phyloP scores from a whole-genome alignment of 257 asterid species.

The Verbena officinalis region DNA sequence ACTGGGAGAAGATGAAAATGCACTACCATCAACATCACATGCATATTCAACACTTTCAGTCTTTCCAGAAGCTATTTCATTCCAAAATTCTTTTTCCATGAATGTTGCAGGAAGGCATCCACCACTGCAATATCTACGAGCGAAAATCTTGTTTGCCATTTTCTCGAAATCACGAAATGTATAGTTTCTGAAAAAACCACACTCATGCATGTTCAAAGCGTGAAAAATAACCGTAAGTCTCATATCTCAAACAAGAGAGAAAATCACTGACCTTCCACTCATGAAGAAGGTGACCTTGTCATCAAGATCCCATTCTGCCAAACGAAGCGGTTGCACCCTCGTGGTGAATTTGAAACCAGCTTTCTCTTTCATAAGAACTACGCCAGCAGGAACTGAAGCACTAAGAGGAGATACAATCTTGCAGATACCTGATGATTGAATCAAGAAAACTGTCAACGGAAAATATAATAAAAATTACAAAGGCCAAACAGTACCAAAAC shows the following conservation, averaged over 20 bases:
- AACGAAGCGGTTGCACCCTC: slow-evolving; percentile 96
- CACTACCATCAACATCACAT: slow-evolving; percentile 99
- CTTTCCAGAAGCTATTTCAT: slow-evolving; percentile 94
- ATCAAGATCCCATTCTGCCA: slow-evolving; percentile 91
- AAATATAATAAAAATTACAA: slow-evolving; percentile 15
- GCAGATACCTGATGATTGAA: slow-evolving; percentile 74
- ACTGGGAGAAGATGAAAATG: slow-evolving; percentile 84
- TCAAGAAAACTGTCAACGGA: slow-evolving; percentile 12
- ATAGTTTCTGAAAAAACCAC: slow-evolving; percentile 72
- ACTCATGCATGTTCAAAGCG: slow-evolving; percentile 35
- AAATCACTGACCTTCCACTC: slow-evolving; percentile 84
- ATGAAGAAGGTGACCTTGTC: slow-evolving; percentile 91
- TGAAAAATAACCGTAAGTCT: slow-evolving; percentile 21
- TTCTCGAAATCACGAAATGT: slow-evolving; percentile 97
- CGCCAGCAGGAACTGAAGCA: slow-evolving; percentile 96
- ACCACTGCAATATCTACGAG: slow-evolving; percentile 86
- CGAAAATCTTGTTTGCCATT: slow-evolving; percentile 95
- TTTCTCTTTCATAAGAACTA: slow-evolving; percentile 89
- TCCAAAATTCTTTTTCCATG: slow-evolving; percentile 98
- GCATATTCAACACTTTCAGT: slow-evolving; percentile 99
- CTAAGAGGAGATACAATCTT: slow-evolving; percentile 90
- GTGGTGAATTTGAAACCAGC: slow-evolving; percentile 92
- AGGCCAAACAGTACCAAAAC: too few species aligned
- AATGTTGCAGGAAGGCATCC: slow-evolving; percentile 90
- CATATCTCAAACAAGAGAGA: slow-evolving; percentile 22